phyloP scores from a whole-genome alignment of 768 basidiomycete genomes.

The Lactarius trivialis region DNA sequence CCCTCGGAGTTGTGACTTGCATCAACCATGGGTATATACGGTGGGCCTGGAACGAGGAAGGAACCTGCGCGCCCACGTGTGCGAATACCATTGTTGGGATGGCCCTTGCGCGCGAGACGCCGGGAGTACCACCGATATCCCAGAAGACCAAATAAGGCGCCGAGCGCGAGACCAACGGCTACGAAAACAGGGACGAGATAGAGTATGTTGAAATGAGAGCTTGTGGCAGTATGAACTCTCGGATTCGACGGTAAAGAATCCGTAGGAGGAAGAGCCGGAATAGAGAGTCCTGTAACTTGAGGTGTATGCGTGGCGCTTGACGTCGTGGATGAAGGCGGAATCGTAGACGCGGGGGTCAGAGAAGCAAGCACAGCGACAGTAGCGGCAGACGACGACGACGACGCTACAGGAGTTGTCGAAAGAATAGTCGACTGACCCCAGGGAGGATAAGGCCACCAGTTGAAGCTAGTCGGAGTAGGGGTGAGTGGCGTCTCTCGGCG shows the following conservation, averaged over 20 bases:
- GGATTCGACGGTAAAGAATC: slow-evolving; percentile 18
- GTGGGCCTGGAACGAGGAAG: slow-evolving; percentile 27
- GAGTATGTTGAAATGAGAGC: slow-evolving; percentile 24
- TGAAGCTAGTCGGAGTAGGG: slow-evolving; percentile 24
- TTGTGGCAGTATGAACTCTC: background rate
- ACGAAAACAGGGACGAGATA: slow-evolving; percentile 30
- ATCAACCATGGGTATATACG: slow-evolving; percentile 22
- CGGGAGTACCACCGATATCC: slow-evolving; percentile 21
- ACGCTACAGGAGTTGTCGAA: background rate
- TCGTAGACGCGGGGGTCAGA: background rate
- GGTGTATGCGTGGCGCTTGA: background rate
- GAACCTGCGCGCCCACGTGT: background rate
- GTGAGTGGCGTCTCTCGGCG: slow-evolving; percentile 1
- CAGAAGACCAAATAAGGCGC: slow-evolving; percentile 25
- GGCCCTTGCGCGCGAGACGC: slow-evolving; percentile 3
- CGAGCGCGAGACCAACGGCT: slow-evolving; percentile 25
- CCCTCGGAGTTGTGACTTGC: background rate
- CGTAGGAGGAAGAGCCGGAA: slow-evolving; percentile 27
- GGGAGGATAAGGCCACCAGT: slow-evolving; percentile 34
- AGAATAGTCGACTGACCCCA: slow-evolving; percentile 23
- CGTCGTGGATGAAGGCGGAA: background rate
- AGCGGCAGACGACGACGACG: background rate
- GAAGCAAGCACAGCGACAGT: background rate
- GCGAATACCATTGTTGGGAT: background rate
- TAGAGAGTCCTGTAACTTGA: slow-evolving; percentile 18